Evolutionary conservation across 164 flowering plant genomes (phyloP).

Genomic region (Tetracentron sinense): DNA sequence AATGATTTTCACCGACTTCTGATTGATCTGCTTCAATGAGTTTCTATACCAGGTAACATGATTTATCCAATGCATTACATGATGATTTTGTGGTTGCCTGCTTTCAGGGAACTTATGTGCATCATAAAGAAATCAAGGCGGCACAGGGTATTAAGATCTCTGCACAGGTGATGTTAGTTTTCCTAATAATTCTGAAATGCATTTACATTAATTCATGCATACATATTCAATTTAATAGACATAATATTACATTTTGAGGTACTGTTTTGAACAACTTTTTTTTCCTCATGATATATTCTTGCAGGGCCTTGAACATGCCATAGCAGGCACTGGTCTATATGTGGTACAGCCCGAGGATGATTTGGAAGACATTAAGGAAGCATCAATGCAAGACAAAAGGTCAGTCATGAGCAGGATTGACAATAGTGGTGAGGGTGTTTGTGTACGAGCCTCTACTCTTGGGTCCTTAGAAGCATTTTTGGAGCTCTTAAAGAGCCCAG

Average conservation of each 20-base stretch:
- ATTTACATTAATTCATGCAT: neutral
- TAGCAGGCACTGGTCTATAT: slow-evolving; percentile 88
- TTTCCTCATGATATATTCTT: neutral
- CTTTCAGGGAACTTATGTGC: slow-evolving; percentile 76
- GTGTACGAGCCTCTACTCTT: slow-evolving; percentile 94
- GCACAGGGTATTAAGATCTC: slow-evolving; percentile 96
- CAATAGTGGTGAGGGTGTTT: slow-evolving; percentile 93
- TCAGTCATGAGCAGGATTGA: slow-evolving; percentile 87
- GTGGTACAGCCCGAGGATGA: slow-evolving; percentile 88
- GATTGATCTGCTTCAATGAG: neutral
- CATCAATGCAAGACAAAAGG: slow-evolving; percentile 84
- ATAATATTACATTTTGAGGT: neutral
- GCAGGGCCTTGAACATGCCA: slow-evolving; percentile 96
- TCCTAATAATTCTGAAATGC: neutral
- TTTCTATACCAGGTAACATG: neutral
- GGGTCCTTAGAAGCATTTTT: slow-evolving; percentile 97
- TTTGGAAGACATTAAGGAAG: slow-evolving; percentile 65
- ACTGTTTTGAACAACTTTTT: neutral
- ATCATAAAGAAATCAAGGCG: slow-evolving; percentile 91
- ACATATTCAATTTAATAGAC: neutral
- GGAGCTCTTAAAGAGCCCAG: slow-evolving; percentile 87
- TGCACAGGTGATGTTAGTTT: slow-evolving; percentile 63
- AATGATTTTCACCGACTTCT: no score
- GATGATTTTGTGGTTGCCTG: neutral
- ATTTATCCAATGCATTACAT: neutral